Base-by-base conservation (phyloP, 306 rosid species). In the Begonia fuchsioides region DNA sequence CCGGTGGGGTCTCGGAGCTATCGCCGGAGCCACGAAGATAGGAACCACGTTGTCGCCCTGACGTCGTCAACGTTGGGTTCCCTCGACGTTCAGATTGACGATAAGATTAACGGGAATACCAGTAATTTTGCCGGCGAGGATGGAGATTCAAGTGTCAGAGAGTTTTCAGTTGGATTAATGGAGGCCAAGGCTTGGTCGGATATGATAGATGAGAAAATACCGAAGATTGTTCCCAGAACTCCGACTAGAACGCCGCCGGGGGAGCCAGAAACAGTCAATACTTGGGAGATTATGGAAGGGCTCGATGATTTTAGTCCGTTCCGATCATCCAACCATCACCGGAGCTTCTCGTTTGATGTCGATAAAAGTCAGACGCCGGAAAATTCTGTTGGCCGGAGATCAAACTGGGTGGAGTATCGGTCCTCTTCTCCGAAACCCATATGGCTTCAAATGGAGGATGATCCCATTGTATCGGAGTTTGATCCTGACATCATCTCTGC, bases 271-370 rank as follows among this genome's bases (percentile, higher is more conserved):
- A 75, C 68, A 9, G 82, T 90, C 67, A 73, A 90, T 54, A 65
- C 72, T 45, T 85, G 98, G 95, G 95, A 90, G 59, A 56, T 90
- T 6, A 85, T 85, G 98, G 98, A 79, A 76, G 98, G 98, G 0
- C 94, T 90, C n/a, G 98, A 90, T 59, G 98, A 81, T 3, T 45
- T 19, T 9, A 78, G 77, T 38, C 87, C 98, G 38, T 63, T 68
- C n/a, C 59, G 83, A 38, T 72, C 92, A 12, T 80, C 95, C 14
- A 52, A 44, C 55, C 87, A 66, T 15, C 45, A 64, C n/a, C 55
- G 77, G 44, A 79, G 82, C 68, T 79, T 90, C 66, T 90, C 94
- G 13, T 88, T 84, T 12, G 80, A 81, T 57, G 59, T 72, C n/a
- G 51, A 59, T 13, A 39, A 53, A 12, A 14, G 20, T 39, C 66